Evolutionary conservation across 2,329 filamentous ascomycete genomes (phyloP).

Genomic region (Sporothrix brasiliensis): DNA sequence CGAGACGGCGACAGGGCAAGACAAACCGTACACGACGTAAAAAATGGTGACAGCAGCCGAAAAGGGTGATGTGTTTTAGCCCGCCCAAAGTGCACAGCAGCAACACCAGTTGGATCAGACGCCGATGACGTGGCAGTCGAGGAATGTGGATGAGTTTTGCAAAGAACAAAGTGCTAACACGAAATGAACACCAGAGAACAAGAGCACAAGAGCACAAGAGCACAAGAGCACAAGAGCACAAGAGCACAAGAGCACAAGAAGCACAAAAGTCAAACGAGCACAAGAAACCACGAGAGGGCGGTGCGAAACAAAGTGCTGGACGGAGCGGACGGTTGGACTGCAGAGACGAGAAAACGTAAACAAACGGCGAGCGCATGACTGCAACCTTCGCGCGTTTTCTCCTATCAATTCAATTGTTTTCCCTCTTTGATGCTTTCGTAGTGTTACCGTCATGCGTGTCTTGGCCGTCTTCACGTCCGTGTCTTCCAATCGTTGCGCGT

Average conservation of each 20-base stretch:
- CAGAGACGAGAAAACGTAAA: conserved; percentile 22
- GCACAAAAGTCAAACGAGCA: not conserved
- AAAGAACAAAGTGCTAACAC: not conserved
- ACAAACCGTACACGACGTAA: not conserved
- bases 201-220: not conserved
- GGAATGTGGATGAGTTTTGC: not conserved
- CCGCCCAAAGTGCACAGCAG: conserved; percentile 6
- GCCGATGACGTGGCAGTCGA: conserved; percentile 27
- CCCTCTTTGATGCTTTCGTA: not conserved
- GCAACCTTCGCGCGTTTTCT: not conserved
- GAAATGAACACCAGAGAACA: not conserved
- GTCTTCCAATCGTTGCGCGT: conserved; percentile 15
- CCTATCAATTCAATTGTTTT: not conserved
- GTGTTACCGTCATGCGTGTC: conserved; percentile 11
- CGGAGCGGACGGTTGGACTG: conserved; percentile 2
- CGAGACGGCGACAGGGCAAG: conserved; percentile 4
- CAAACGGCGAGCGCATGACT: conserved; percentile 3
- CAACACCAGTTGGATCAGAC: conserved; percentile 17
- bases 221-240: not conserved
- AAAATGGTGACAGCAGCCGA: not conserved
- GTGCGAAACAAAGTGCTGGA: not conserved
- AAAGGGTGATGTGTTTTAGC: not conserved
- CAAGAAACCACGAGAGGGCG: not conserved
- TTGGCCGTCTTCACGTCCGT: not conserved
- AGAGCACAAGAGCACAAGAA: not conserved